These are phyloP conservation scores for Suillus alpinus DNA, from an alignment of 768 basidiomycete genomes.

Conservation along the genomic window DNA sequence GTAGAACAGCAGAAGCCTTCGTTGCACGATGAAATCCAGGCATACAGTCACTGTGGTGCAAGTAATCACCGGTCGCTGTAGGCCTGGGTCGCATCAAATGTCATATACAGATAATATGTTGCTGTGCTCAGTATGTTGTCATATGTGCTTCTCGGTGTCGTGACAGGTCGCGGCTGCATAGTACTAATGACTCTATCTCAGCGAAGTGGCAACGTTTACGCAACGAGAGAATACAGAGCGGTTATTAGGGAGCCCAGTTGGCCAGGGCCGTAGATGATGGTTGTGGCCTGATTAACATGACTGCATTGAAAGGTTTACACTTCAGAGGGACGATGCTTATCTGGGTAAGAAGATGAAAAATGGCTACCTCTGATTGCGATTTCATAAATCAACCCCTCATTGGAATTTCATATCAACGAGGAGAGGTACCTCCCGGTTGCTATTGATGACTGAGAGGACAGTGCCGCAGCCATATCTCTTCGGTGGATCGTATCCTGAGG, in stretches of 20 bases:
- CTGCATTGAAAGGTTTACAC: neutral
- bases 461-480: neutral
- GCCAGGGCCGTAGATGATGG: neutral
- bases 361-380: neutral
- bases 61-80: constrained; percentile 1
- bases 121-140: neutral
- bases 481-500: neutral
- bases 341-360: neutral
- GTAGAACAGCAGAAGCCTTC: neutral
- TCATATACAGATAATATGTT: neutral
- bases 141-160: neutral
- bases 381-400: constrained; percentile 1
- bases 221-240: neutral
- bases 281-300: neutral
- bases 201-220: neutral
- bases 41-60: neutral
- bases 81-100: neutral
- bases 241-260: neutral
- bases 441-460: neutral
- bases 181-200: neutral
- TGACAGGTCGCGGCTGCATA: neutral
- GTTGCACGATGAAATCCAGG: neutral
- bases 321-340: neutral
- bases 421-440: neutral
- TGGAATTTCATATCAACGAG: neutral